Evolutionary conservation across 805 yeast genomes (phyloP), one percentile per base, ranked within the genome.

Genomic region (Cyberlindnera saturnus): DNA sequence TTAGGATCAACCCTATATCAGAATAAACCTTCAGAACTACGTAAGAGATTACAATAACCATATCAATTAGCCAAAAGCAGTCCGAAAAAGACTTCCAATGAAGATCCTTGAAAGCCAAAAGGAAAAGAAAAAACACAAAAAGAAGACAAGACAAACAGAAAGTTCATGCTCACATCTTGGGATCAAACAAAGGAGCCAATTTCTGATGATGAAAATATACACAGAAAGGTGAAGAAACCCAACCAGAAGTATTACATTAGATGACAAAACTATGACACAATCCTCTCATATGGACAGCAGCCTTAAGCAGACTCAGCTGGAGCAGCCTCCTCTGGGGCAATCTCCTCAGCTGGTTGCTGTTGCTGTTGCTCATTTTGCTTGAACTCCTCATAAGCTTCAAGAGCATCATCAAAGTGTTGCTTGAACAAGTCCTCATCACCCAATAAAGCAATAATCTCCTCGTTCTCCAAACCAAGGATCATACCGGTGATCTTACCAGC

Each of bases 401-500:
- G 79, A 56, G 99, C 99, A 69, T 91, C 98, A 60, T 83, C 84
- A 64, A 91, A 88, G 68, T 89, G 96, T 67, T 81, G 80, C 73
- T 82, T 82, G 75, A 93, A 86, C 57, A 84, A 78, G 59, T 81
- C 89, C 53, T 88, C 96, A 66, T 90, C 93, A 63, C 87, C 95
- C 67, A 88, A 79, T 66, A 91, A 76, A 49, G 85, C 84, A 62
- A 90, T 71, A 59, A 93, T 86, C 73, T 91, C 96, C 61, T 80
- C 80, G 70, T 86, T 86, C 64, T 89, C 95, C 81, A 91, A 81
- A 65, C 90, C 96, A 64, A 93, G 79, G 75, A 93, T 81, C 98
- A 93, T 93, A 75, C 98, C 97, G 55, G 99, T 93, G 66, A 93
- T 87, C 76, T 90, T 91, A 73, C 96, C 96, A 56, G 97, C 97